Evolutionary conservation across 163 green algal genomes (phyloP), one percentile per base, ranked within the genome.

Genomic region (Scenedesmus sp.): DNA sequence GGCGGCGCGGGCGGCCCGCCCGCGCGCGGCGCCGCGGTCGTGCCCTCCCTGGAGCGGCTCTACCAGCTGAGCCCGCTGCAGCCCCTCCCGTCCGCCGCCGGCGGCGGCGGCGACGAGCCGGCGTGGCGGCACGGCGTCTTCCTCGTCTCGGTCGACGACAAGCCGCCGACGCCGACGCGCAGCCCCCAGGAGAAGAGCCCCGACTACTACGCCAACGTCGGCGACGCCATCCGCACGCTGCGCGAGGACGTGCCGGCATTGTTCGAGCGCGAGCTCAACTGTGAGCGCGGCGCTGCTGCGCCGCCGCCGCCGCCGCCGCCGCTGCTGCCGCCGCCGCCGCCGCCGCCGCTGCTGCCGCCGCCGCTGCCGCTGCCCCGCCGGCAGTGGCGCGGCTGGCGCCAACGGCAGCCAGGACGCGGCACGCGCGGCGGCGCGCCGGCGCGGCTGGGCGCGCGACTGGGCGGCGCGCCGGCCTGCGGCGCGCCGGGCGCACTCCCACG

Each of bases 191-290:
- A 82, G 66, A 84, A 83, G 56, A 34, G 36, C 29, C 67, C 80
- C 45, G 90, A 97, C 53, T 98, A 95, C 66, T 98, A 96, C 76
- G 94, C 93, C 15, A 98, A 98, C 51, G 86, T 98, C 26, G 95
- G 95, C 0, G 88, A 97, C 65, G 93, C 93, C n/a, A 97, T 98
- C 47, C 87, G 94, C 44, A 96, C 92, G 5, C 84, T 98, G 54
- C 84, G 93, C 0, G 89, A 97, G n/a, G 95, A 98, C 79, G 90
- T 96, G 14, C 95, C 95, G 0, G 79, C 79, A 0, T 81, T 98
- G 4, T 98, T 98, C 71, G 67, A 90, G 65, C 82, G 89, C 24
- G 93, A 98, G 14, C 87, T 97, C 0, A 93, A 94, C 62, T 97
- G 91, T 96, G 75, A 89, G 92, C 80, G n/a, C n/a, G 0, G 56